A percentile compares a stretch with the other conserved stretches of the same genome.
Conservation (phyloP, 2,329 filamentous ascomycete species). For the Botrytis galanthina region DNA sequence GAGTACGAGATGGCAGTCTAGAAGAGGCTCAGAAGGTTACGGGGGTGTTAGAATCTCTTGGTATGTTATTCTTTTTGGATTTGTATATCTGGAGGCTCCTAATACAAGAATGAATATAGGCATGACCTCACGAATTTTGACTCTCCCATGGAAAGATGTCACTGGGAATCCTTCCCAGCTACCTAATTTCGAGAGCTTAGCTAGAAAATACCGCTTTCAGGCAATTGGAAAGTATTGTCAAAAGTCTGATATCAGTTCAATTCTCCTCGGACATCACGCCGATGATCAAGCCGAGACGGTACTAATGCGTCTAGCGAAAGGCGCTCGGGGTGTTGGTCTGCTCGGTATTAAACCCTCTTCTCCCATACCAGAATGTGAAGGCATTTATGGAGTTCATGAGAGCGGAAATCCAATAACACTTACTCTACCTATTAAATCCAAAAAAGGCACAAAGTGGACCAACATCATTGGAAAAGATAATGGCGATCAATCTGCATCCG, state of each 20-base stretch:
- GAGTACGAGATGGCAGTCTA: constrained; percentile 51
- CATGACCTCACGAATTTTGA: constrained; percentile 34
- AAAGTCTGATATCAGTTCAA: constrained; percentile 49
- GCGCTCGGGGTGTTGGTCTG: constrained; percentile 68
- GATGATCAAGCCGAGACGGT: constrained; percentile 93
- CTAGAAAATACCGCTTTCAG: constrained; percentile 72
- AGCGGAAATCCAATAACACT: constrained; percentile 48
- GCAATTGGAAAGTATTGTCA: constrained; percentile 62
- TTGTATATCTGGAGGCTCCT: not conserved
- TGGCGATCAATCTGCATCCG: not conserved
- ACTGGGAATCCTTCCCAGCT: constrained; percentile 43
- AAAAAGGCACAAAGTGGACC: not conserved
- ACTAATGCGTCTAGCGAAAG: constrained; percentile 70
- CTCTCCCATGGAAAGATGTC: constrained; percentile 52
- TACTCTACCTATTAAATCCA: not conserved
- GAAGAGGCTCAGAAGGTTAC: constrained; percentile 53
- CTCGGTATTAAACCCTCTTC: constrained; percentile 63
- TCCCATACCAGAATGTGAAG: constrained; percentile 81
- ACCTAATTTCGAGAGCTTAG: constrained; percentile 72
- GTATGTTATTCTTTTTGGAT: constrained; percentile 22
- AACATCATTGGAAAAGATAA: not conserved
- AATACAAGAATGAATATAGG: constrained; percentile 25
- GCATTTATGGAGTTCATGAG: constrained; percentile 67
- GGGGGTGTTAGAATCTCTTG: constrained; percentile 28
- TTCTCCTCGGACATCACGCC: constrained; percentile 81